Percentiles rank a stretch among this genome's conserved stretches.
Evolutionary conservation across 23 red algal species (phyloP).

Genomic region (Cyanidioschyzon merolae): DNA sequence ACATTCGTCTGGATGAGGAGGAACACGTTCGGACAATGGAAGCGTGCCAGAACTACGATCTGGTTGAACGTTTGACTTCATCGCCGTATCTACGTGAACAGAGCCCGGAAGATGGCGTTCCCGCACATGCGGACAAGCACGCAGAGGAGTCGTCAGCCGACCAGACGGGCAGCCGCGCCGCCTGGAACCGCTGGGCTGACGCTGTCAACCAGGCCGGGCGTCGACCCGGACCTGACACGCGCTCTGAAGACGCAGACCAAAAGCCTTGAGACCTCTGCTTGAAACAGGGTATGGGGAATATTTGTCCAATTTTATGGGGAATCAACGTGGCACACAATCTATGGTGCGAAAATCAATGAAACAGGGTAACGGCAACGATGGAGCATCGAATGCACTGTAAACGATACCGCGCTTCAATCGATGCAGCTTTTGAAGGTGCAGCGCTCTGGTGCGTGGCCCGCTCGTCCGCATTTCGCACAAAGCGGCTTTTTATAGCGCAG

Average conservation of each 20-base stretch:
- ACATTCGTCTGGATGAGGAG: constrained; percentile 61
- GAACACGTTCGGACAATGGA: constrained; percentile 68
- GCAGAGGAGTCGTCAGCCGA: background rate
- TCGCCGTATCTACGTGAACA: constrained; percentile 1
- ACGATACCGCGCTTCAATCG: no score
- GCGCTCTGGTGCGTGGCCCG: background rate
- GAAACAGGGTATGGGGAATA: no score
- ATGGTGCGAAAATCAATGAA: background rate
- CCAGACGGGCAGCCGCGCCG: background rate
- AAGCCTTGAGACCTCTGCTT: no score
- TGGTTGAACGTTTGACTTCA: constrained; percentile 10
- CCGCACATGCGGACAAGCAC: background rate
- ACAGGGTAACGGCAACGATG: no score
- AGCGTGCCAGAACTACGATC: constrained; percentile 46
- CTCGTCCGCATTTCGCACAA: background rate
- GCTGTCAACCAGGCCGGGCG: background rate
- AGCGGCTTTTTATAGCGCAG: constrained; percentile 8
- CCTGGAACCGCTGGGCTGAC: constrained; percentile 10
- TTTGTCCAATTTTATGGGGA: no score
- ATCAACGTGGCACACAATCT: no score
- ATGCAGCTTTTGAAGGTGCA: constrained; percentile 11
- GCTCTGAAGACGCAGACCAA: background rate
- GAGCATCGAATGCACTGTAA: no score
- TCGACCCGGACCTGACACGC: background rate
- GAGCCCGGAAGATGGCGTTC: background rate